Percentiles rank a stretch among this genome's conserved stretches.
Evolutionary conservation across 495 filamentous ascomycete genomes (phyloP).

Genomic region (Apiosordaria backusii): DNA sequence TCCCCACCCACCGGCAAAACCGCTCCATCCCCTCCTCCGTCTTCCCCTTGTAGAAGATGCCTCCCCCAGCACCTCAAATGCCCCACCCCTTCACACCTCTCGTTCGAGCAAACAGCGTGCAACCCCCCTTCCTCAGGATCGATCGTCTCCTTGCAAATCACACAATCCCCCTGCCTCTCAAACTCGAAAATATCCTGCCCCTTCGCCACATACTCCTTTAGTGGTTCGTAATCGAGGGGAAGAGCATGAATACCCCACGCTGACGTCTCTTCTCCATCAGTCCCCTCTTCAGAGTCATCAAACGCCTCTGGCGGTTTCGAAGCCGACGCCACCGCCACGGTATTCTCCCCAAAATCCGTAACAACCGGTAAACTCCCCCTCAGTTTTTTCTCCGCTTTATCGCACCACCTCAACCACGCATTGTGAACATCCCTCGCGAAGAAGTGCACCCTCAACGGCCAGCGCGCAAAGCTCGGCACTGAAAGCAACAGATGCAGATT

Average conservation of each 20-base stretch:
- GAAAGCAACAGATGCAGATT: conserved; percentile 77
- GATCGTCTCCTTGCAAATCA: conserved; percentile 57
- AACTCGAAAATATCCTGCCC: conserved; percentile 60
- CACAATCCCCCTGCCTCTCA: conserved; percentile 54
- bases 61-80: conserved; percentile 77
- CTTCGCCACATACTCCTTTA: conserved; percentile 71
- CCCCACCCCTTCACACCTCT: conserved; percentile 59
- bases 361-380: conserved; percentile 51
- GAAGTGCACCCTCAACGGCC: conserved; percentile 82
- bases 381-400: conserved; percentile 46
- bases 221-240: conserved; percentile 60
- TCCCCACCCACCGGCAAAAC: conserved; percentile 66
- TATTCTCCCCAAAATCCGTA: conserved; percentile 47
- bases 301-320: background rate
- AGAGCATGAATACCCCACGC: conserved; percentile 53
- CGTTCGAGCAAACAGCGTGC: conserved; percentile 66
- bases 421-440: conserved; percentile 66
- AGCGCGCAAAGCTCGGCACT: conserved; percentile 68
- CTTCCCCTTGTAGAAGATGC: conserved; percentile 48
- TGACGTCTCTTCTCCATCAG: conserved; percentile 11
- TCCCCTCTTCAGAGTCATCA: background rate
- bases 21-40: conserved; percentile 37
- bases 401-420: conserved; percentile 62
- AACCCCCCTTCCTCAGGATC: conserved; percentile 47
- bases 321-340: background rate